These are phyloP conservation scores for Hibiscus mutabilis DNA, from an alignment of 345 rosid genomes.

Conservation along the genomic window DNA sequence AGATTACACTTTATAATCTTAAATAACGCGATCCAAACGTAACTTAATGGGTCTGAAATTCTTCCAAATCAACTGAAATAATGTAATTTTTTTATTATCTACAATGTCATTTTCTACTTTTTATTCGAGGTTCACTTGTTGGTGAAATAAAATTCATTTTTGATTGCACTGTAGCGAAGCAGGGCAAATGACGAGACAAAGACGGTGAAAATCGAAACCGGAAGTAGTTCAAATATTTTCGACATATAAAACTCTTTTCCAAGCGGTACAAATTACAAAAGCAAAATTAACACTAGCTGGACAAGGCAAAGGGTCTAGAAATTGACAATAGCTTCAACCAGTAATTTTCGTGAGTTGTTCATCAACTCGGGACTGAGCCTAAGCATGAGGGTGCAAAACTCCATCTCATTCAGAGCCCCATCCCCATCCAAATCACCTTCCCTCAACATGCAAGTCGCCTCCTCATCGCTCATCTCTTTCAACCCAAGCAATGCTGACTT, in stretches of 20 bases:
- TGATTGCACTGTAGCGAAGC: too few relatives aligned
- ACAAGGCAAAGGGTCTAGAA: neutral
- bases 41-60: too few relatives aligned
- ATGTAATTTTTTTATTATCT: too few relatives aligned
- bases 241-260: neutral
- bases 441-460: neutral
- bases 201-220: neutral
- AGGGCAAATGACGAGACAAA: neutral
- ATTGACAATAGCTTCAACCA: slow-evolving; percentile 28
- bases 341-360: slow-evolving; percentile 25
- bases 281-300: neutral
- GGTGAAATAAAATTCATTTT: neutral
- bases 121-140: neutral
- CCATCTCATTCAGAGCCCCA: slow-evolving; percentile 1
- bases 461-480: neutral
- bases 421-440: slow-evolving; percentile 1
- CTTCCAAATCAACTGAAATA: too few relatives aligned
- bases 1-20: too few relatives aligned
- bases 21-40: too few relatives aligned
- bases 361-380: slow-evolving; percentile 55
- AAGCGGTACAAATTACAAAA: neutral
- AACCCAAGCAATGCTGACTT: slow-evolving; percentile 17
- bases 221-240: neutral
- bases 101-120: too few relatives aligned
- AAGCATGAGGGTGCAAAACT: slow-evolving; percentile 25